These are phyloP conservation scores for Tetraselmis striata DNA, from an alignment of 139 green algal species.

Conservation along the genomic window DNA sequence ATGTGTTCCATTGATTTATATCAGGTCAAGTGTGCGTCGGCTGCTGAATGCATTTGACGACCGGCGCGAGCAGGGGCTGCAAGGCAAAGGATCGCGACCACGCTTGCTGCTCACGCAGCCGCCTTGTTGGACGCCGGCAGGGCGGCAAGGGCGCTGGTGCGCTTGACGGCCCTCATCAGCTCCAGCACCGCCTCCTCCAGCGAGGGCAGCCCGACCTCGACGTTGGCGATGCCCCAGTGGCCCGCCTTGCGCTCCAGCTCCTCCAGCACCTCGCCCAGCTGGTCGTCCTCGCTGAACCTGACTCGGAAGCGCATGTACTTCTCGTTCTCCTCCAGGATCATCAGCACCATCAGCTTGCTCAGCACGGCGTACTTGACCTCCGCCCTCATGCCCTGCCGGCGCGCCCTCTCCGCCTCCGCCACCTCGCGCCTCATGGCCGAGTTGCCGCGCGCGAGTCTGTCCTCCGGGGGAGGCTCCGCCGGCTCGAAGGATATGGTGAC, in stretches of 20 bases:
- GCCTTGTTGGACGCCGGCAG: too few relatives aligned
- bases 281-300: background rate
- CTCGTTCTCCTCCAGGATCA: background rate
- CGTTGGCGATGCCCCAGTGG: background rate
- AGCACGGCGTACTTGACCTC: background rate
- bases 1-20: too few relatives aligned
- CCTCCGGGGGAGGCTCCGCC: background rate
- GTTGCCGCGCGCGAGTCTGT: too few relatives aligned
- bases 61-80: too few relatives aligned
- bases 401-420: too few relatives aligned
- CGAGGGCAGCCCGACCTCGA: slow-evolving; percentile 8
- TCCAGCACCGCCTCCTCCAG: slow-evolving; percentile 22
- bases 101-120: too few relatives aligned
- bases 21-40: too few relatives aligned
- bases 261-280: background rate
- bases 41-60: too few relatives aligned
- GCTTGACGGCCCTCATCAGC: background rate
- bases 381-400: background rate
- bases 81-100: too few relatives aligned
- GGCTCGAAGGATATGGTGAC: background rate
- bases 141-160: too few relatives aligned
- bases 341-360: background rate
- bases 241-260: background rate
- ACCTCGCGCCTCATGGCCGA: background rate
- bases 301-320: background rate